Conservation (phyloP, 768 basidiomycete species). For the Mycena galericulata region DNA sequence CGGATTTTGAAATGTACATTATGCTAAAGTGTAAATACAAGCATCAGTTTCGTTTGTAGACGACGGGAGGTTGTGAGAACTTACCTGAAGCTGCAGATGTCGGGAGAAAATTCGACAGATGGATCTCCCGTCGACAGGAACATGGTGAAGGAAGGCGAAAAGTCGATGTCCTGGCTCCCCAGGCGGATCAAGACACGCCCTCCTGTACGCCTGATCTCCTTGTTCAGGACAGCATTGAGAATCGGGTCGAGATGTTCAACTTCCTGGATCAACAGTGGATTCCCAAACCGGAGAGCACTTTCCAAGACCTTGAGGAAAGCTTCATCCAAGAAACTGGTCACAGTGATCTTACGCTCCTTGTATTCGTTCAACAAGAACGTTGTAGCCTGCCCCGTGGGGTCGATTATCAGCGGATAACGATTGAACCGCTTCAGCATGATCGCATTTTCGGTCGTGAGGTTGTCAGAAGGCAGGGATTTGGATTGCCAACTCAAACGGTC, state of each 20-base stretch:
- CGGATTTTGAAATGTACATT: too few relatives aligned
- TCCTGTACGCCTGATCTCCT: slow-evolving; percentile 94
- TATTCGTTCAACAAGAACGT: slow-evolving; percentile 95
- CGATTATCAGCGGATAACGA: slow-evolving; percentile 97
- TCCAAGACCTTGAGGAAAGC: slow-evolving; percentile 99
- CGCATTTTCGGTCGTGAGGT: slow-evolving; percentile 97
- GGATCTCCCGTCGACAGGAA: slow-evolving; percentile 98
- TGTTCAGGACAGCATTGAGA: slow-evolving; percentile 96
- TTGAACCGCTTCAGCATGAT: slow-evolving; percentile 99
- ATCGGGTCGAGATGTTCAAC: slow-evolving; percentile 98
- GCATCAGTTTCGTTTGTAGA: too few relatives aligned
- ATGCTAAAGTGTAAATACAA: too few relatives aligned
- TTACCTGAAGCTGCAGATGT: slow-evolving; percentile 99
- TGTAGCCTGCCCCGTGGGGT: slow-evolving; percentile 98
- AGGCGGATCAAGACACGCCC: slow-evolving; percentile 97
- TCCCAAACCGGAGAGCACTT: slow-evolving; percentile 98
- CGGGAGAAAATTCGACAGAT: slow-evolving; percentile 97
- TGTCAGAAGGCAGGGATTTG: slow-evolving; percentile 95
- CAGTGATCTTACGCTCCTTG: slow-evolving; percentile 95
- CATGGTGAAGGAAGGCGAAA: slow-evolving; percentile 99
- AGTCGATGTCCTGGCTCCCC: slow-evolving; percentile 98
- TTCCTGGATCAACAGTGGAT: slow-evolving; percentile 96
- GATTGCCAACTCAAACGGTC: slow-evolving; percentile 97
- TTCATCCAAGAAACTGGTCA: slow-evolving; percentile 98
- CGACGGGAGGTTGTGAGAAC: too few relatives aligned